Conservation (phyloP, 1,284 basidiomycete species). For the Heterobasidion occidentale region DNA sequence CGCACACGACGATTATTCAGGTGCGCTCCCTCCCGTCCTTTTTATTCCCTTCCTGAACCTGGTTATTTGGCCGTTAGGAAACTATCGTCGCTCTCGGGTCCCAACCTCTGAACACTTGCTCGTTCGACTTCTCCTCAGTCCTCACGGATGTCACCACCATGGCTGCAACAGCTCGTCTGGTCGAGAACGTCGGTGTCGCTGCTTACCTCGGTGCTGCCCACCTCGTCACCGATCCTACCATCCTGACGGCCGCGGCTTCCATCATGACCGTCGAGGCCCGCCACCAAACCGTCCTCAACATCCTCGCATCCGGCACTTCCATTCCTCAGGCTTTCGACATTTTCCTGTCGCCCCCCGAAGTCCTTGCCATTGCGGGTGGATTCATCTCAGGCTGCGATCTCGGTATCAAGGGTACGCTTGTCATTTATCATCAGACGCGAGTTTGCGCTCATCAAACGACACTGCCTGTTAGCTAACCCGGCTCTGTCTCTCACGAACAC, state of each 20-base stretch:
- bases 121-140: conserved; percentile 60
- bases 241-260: conserved; percentile 64
- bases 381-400: conserved; percentile 72
- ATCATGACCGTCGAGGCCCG: conserved; percentile 81
- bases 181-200: conserved; percentile 75
- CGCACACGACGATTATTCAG: conserved; percentile 37
- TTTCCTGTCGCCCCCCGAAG: conserved; percentile 57
- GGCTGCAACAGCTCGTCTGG: conserved; percentile 64
- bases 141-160: conserved; percentile 66
- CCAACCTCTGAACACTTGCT: conserved; percentile 47
- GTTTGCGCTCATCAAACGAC: background rate
- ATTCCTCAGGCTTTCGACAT: conserved; percentile 70
- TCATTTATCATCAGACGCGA: background rate
- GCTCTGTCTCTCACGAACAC: conserved; percentile 59
- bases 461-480: conserved; percentile 40
- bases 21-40: conserved; percentile 12
- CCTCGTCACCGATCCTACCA: conserved; percentile 52
- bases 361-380: conserved; percentile 63
- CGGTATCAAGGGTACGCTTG: conserved; percentile 42
- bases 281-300: conserved; percentile 72
- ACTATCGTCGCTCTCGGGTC: conserved; percentile 49
- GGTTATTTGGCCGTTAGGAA: conserved; percentile 22
- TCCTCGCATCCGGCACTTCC: conserved; percentile 49
- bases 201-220: conserved; percentile 76
- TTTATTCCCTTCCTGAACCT: conserved; percentile 1